These are phyloP conservation scores for Silybum marianum DNA, from an alignment of 129 eudicot species.

Conservation along the genomic window DNA sequence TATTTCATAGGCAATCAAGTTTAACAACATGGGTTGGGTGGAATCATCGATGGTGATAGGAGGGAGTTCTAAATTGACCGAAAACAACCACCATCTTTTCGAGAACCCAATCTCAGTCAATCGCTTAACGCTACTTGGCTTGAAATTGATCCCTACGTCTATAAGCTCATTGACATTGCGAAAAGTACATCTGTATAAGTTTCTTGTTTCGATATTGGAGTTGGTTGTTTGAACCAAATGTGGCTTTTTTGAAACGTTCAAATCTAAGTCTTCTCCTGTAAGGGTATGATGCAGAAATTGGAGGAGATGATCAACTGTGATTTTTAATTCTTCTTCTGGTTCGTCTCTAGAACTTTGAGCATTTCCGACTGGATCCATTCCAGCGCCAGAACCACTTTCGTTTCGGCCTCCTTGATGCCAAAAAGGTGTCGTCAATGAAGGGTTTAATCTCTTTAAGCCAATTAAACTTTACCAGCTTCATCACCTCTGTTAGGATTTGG, in stretches of 20 bases:
- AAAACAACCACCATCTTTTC: not conserved
- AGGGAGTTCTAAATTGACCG: slow-evolving; percentile 31
- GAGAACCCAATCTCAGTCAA: slow-evolving; percentile 14
- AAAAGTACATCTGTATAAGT: slow-evolving; percentile 19
- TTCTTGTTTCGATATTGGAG: not conserved
- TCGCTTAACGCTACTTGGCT: slow-evolving; percentile 2
- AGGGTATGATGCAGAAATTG: slow-evolving; percentile 12
- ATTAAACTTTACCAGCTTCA: not conserved
- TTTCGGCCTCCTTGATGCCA: not conserved
- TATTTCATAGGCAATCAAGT: slow-evolving; percentile 50
- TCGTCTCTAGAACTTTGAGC: not conserved
- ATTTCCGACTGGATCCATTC: not conserved
- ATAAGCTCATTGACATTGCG: slow-evolving; percentile 32
- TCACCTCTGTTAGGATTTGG: slow-evolving; percentile 23
- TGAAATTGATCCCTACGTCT: slow-evolving; percentile 37
- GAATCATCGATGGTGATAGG: slow-evolving; percentile 33
- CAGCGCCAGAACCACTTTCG: not conserved
- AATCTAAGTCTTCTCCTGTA: not conserved
- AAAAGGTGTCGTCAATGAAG: slow-evolving; percentile 12
- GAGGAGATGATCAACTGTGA: not conserved
- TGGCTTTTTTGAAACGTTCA: not conserved
- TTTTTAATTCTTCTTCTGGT: not conserved
- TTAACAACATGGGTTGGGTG: slow-evolving; percentile 38
- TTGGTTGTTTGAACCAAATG: not conserved
- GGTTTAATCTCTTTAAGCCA: not conserved